Evolutionary conservation across 2,329 filamentous ascomycete genomes (phyloP).

Genomic region (Colletotrichum acutatum): DNA sequence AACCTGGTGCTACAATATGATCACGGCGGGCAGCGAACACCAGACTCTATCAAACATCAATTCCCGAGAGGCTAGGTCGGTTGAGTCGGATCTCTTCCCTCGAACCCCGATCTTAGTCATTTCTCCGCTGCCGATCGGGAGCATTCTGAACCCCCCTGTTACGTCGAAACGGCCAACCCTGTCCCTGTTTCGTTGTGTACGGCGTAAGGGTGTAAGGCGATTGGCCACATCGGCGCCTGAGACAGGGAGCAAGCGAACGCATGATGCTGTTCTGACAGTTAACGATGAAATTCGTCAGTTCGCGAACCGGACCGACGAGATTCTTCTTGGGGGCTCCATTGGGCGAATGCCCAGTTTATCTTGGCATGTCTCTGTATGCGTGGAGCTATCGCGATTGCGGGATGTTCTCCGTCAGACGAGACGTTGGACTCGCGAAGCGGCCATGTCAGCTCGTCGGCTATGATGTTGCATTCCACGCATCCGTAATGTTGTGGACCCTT

Average conservation of each 20-base stretch:
- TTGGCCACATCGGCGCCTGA: background rate
- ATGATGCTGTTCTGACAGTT: conserved; percentile 13
- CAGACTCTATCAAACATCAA: background rate
- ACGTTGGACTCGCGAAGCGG: background rate
- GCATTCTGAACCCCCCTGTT: background rate
- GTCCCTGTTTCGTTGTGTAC: background rate
- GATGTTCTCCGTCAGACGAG: background rate
- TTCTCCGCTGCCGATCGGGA: background rate
- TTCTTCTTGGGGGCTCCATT: background rate
- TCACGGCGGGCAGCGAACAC: background rate
- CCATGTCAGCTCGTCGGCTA: background rate
- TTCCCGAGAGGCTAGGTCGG: background rate
- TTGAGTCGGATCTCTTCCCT: background rate
- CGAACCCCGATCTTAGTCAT: background rate
- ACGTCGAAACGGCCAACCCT: background rate
- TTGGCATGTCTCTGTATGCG: background rate
- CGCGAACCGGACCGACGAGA: background rate
- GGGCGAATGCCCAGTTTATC: background rate
- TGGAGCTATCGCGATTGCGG: background rate
- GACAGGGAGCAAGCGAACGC: background rate
- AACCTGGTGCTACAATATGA: background rate
- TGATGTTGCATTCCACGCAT: background rate
- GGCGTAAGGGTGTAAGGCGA: background rate
- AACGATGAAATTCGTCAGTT: background rate
- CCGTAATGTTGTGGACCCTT: background rate